These are phyloP conservation scores for Fusarium poae DNA, from an alignment of 2,329 filamentous ascomycete species.

Conservation along the genomic window DNA sequence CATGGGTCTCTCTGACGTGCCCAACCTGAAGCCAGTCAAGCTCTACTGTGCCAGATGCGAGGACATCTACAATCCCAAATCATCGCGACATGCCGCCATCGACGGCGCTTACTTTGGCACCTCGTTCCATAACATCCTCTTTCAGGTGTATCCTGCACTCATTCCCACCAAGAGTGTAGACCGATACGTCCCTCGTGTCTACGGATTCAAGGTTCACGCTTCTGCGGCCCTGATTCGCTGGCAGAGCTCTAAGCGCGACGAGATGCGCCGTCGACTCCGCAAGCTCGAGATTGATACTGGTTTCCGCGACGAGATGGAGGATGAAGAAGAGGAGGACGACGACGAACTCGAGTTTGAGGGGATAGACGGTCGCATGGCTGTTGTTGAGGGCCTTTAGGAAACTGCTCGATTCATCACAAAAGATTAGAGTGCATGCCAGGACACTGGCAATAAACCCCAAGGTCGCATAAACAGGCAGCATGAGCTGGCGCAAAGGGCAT, in stretches of 20 bases:
- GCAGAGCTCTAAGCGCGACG: conserved; percentile 85
- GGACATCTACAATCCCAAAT: conserved; percentile 99
- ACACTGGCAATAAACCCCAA: conserved; percentile 5
- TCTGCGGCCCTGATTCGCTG: conserved; percentile 88
- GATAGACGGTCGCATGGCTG: conserved; percentile 51
- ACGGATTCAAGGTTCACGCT: conserved; percentile 95
- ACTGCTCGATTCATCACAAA: conserved; percentile 3
- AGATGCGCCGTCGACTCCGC: conserved; percentile 82
- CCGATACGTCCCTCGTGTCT: conserved; percentile 90
- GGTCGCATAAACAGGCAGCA: not conserved
- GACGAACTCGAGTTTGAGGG: conserved; percentile 60
- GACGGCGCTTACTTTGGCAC: conserved; percentile 99
- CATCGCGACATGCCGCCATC: conserved; percentile 92
- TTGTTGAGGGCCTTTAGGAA: conserved; percentile 47
- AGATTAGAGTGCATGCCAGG: conserved; percentile 7
- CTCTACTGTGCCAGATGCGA: conserved; percentile 98
- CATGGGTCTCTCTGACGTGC: conserved; percentile 91
- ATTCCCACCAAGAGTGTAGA: conserved; percentile 87
- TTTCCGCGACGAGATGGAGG: conserved; percentile 77
- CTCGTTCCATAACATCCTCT: conserved; percentile 98
- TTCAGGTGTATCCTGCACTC: conserved; percentile 95
- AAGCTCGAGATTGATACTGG: conserved; percentile 81
- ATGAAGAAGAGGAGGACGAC: conserved; percentile 74
- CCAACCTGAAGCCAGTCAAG: conserved; percentile 91
- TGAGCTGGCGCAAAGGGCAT: conserved; percentile 15